Evolutionary conservation across 129 eudicot species (phyloP).

Genomic region (Chrysanthemum seticuspe): DNA sequence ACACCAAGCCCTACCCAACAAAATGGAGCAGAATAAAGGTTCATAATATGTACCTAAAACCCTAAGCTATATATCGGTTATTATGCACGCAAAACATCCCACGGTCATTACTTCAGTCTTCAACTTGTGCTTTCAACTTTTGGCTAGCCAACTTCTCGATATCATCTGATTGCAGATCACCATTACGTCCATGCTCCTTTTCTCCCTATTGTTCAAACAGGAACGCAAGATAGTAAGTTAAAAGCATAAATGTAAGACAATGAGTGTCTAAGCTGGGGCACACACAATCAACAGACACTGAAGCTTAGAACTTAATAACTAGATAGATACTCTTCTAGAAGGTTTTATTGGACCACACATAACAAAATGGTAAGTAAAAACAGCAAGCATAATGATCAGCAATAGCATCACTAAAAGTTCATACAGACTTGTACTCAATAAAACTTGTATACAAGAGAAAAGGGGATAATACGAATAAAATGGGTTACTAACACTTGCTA

Average conservation of each 20-base stretch:
- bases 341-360: no score
- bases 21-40: neutral
- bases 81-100: conserved; percentile 21
- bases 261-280: no score
- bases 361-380: no score
- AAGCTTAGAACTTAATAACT: no score
- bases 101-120: conserved; percentile 21
- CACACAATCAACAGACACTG: no score
- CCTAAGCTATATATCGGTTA: conserved; percentile 17
- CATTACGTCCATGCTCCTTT: conserved; percentile 34
- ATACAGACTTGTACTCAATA: neutral
- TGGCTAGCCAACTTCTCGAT: conserved; percentile 28
- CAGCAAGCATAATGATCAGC: no score
- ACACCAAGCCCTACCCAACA: conserved; percentile 20
- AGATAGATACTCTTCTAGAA: no score
- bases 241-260: no score
- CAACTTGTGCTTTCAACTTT: conserved; percentile 39
- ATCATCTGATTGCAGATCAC: conserved; percentile 19
- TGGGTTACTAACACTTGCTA: no score
- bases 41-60: conserved; percentile 27
- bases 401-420: neutral
- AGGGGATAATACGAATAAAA: neutral
- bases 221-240: no score
- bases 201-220: conserved; percentile 25
- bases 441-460: neutral